Conservation (phyloP, 306 rosid species). For the Cucumis cinereus region DNA sequence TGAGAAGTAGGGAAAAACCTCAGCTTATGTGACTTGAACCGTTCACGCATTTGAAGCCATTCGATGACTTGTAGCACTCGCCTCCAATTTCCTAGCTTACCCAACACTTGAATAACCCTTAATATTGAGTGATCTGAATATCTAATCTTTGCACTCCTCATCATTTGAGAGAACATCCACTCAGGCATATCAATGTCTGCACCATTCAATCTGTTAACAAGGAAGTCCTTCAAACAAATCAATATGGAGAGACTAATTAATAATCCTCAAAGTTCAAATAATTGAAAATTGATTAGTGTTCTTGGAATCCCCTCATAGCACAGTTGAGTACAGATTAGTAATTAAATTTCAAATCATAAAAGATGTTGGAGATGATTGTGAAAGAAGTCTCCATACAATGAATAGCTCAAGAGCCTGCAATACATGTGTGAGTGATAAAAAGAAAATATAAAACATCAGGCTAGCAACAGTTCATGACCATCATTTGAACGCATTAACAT, state of each 20-base stretch:
- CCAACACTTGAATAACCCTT: conserved; percentile 71
- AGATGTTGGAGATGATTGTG: not conserved
- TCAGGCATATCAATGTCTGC: conserved; percentile 73
- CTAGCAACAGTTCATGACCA: not conserved
- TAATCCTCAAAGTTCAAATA: not conserved
- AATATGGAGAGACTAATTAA: conserved; percentile 7
- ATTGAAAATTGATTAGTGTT: not conserved
- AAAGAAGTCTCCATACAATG: not conserved
- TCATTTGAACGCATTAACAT: not conserved
- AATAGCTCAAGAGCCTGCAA: not conserved
- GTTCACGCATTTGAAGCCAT: conserved; percentile 91
- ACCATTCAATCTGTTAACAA: conserved; percentile 74
- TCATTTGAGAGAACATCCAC: conserved; percentile 84
- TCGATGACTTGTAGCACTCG: conserved; percentile 82
- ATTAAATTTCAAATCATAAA: not conserved
- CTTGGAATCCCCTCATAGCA: not conserved
- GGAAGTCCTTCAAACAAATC: conserved; percentile 16
- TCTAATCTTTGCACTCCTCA: conserved; percentile 77
- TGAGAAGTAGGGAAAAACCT: conserved; percentile 25
- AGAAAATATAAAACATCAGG: not conserved
- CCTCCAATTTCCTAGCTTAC: conserved; percentile 81
- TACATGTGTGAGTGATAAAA: not conserved
- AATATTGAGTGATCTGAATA: conserved; percentile 72
- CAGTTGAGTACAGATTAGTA: not conserved
- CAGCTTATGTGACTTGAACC: conserved; percentile 61